Percentiles rank a stretch among this genome's conserved stretches.
Conservation (phyloP, 495 filamentous ascomycete genomes). For the Articulospora tetracladia region DNA sequence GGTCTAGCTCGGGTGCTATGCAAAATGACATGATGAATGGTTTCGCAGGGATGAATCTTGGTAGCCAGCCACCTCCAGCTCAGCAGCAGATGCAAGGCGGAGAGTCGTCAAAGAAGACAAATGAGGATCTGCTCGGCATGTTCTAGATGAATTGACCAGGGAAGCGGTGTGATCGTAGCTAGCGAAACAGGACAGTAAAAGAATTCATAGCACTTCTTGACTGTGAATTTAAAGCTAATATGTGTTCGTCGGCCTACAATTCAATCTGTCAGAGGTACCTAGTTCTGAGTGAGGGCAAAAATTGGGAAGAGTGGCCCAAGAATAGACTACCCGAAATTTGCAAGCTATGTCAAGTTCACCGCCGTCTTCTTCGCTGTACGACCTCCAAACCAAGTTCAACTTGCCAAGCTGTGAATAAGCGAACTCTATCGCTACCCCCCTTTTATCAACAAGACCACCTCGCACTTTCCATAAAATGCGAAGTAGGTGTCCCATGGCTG, state of each 20-base stretch:
- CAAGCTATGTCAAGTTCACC: too few species aligned
- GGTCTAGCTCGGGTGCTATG: conserved; percentile 18
- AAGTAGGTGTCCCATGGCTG: too few species aligned
- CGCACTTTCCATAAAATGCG: too few species aligned
- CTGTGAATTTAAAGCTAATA: neutral
- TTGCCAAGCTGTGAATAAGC: too few species aligned
- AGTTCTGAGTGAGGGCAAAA: neutral
- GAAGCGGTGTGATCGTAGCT: neutral
- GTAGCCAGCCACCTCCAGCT: conserved; percentile 48
- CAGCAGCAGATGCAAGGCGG: conserved; percentile 39
- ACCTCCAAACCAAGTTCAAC: too few species aligned
- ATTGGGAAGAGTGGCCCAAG: too few species aligned
- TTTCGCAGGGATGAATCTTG: conserved; percentile 76
- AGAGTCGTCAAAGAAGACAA: conserved; percentile 53
- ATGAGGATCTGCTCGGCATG: conserved; percentile 86
- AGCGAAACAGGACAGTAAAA: neutral
- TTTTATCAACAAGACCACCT: too few species aligned
- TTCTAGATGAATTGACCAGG: conserved; percentile 51
- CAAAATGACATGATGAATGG: conserved; percentile 72
- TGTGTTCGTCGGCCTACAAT: neutral
- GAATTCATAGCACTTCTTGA: neutral
- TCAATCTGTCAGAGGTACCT: too few species aligned
- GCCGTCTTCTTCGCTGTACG: too few species aligned
- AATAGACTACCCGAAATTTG: too few species aligned
- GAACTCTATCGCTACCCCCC: too few species aligned